A percentile compares a stretch with the other conserved stretches of the same genome.
These are phyloP conservation scores for Pelagophyceae sp. DNA, from an alignment of 352 stramenopile species.

Conservation along the genomic window DNA sequence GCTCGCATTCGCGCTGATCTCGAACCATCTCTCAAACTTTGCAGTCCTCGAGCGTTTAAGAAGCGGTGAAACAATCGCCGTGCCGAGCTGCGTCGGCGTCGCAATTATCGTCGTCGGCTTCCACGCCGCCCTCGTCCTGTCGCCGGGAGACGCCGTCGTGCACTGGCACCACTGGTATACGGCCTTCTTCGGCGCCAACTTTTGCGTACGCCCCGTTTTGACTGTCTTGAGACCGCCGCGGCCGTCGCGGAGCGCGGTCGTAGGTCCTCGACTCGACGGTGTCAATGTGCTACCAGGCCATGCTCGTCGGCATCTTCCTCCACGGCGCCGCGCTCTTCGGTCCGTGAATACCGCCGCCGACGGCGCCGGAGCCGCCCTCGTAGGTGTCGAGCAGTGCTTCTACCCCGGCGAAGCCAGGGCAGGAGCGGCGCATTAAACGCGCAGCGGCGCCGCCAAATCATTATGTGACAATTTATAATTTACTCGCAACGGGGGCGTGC, in stretches of 20 bases:
- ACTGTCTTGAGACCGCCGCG: not conserved
- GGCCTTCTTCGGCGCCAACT: not conserved
- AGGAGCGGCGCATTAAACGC: no score
- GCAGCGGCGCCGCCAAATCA: no score
- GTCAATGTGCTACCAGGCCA: not conserved
- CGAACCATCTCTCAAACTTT: not conserved
- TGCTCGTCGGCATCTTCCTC: constrained; percentile 21
- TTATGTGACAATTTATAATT: not conserved
- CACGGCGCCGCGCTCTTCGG: constrained; percentile 18
- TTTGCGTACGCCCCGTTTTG: not conserved
- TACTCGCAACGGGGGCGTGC: no score
- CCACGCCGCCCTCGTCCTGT: not conserved
- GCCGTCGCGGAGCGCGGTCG: not conserved
- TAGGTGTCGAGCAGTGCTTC: constrained; percentile 17
- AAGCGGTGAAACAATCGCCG: not conserved
- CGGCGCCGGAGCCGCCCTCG: constrained; percentile 11
- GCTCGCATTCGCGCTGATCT: not conserved
- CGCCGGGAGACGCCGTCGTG: not conserved
- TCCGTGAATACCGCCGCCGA: no score
- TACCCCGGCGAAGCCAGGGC: not conserved
- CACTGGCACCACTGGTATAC: constrained; percentile 16
- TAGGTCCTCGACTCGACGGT: not conserved
- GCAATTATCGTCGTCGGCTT: not conserved
- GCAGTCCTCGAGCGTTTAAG: not conserved
- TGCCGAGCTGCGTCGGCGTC: not conserved